Percentiles rank a stretch among this genome's conserved stretches.
Conservation (phyloP, 75 land plant species). For the Ceratopteris richardii region DNA sequence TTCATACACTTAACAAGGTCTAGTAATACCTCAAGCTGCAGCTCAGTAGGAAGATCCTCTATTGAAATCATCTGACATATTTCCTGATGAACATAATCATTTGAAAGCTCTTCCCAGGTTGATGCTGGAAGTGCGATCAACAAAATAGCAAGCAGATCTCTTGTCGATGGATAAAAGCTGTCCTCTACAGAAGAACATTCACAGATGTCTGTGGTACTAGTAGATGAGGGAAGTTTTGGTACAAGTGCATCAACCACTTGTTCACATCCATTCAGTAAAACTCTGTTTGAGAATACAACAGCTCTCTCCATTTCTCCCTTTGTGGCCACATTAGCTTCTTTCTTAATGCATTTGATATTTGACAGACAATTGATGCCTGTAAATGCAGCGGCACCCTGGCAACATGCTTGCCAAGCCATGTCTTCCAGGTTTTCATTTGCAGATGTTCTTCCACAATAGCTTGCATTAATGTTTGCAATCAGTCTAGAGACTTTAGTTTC, state of each 20-base stretch:
- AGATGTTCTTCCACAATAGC: no score
- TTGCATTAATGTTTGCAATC: not conserved
- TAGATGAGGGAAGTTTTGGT: not conserved
- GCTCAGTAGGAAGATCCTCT: not conserved
- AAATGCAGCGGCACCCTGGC: constrained; percentile 6
- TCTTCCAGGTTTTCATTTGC: not conserved
- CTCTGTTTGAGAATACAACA: not conserved
- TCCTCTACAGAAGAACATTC: not conserved
- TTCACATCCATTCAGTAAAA: not conserved
- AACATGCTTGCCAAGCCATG: constrained; percentile 3
- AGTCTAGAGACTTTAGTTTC: constrained; percentile 23
- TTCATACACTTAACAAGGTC: not conserved
- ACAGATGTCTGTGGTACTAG: not conserved
- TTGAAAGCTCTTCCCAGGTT: constrained; percentile 4
- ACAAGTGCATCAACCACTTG: not conserved
- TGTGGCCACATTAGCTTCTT: not conserved
- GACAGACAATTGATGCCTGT: not conserved
- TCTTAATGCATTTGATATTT: not conserved
- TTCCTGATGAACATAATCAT: not conserved
- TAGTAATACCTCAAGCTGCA: constrained; percentile 6
- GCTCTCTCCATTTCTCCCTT: not conserved
- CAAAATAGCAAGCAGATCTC: constrained; percentile 4
- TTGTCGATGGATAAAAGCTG: constrained; percentile 7
- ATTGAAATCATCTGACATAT: not conserved
- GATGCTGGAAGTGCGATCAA: constrained; percentile 3